A percentile compares a stretch with the other conserved stretches of the same genome.
These are phyloP conservation scores for Claviceps sorghi DNA, from an alignment of 2,329 filamentous ascomycete genomes.

Conservation along the genomic window DNA sequence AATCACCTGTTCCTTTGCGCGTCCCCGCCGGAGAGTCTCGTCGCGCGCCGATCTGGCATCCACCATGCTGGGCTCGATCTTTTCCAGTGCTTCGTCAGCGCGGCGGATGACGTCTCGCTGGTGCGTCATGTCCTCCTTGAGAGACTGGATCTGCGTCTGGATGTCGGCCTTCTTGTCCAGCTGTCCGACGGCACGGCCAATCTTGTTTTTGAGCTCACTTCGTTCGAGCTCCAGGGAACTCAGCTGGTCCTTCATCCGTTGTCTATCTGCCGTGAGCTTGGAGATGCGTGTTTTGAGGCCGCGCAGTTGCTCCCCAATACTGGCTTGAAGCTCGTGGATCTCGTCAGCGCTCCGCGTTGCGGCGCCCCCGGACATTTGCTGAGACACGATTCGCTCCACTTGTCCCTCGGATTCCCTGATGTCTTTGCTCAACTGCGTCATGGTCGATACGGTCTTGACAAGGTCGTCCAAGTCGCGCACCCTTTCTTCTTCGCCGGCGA, in stretches of 20 bases:
- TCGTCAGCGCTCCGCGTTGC: slow-evolving; percentile 60
- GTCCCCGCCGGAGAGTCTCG: slow-evolving; percentile 57
- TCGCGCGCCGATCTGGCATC: slow-evolving; percentile 65
- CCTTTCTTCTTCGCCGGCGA: slow-evolving; percentile 48
- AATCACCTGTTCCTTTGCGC: slow-evolving; percentile 56
- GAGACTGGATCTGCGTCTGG: slow-evolving; percentile 54
- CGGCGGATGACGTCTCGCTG: slow-evolving; percentile 56
- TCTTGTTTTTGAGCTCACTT: slow-evolving; percentile 58
- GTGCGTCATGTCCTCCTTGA: slow-evolving; percentile 51
- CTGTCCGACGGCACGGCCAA: slow-evolving; percentile 56
- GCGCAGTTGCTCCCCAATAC: slow-evolving; percentile 52
- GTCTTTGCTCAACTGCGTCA: slow-evolving; percentile 57
- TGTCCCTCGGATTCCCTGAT: slow-evolving; percentile 57
- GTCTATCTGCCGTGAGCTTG: slow-evolving; percentile 54
- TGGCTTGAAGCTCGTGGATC: slow-evolving; percentile 62
- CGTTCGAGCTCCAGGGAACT: slow-evolving; percentile 61
- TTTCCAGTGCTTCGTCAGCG: slow-evolving; percentile 58
- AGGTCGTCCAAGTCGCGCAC: slow-evolving; percentile 64
- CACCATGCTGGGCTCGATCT: slow-evolving; percentile 59
- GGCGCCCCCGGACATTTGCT: slow-evolving; percentile 52
- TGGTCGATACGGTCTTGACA: slow-evolving; percentile 59
- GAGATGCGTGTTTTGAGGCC: slow-evolving; percentile 46
- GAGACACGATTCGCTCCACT: slow-evolving; percentile 59
- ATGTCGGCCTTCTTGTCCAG: slow-evolving; percentile 69
- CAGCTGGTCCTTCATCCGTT: slow-evolving; percentile 54